These are phyloP conservation scores for Solanum clarkiae DNA, from an alignment of 257 asterid genomes.

Conservation along the genomic window DNA sequence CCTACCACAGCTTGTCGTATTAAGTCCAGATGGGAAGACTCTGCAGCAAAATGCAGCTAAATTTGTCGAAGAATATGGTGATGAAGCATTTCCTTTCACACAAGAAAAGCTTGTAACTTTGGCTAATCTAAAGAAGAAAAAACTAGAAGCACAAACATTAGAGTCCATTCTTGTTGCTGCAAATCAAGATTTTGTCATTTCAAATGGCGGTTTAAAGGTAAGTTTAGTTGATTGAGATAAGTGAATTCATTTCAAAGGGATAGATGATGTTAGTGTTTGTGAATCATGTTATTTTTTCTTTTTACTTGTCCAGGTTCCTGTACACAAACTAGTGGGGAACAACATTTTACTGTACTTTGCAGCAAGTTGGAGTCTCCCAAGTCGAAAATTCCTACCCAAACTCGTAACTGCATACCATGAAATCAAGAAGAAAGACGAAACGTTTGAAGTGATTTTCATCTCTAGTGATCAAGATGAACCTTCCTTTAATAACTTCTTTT, in stretches of 20 bases:
- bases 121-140: slow-evolving; percentile 9
- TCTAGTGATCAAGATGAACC: slow-evolving; percentile 18
- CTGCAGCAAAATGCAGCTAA: slow-evolving; percentile 11
- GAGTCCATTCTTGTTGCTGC: slow-evolving; percentile 14
- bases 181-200: slow-evolving; percentile 15
- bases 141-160: slow-evolving; percentile 17
- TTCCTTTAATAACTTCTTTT: slow-evolving; percentile 15
- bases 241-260: not conserved
- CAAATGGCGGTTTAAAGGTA: slow-evolving; percentile 18
- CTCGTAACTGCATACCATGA: slow-evolving; percentile 13
- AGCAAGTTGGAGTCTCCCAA: slow-evolving; percentile 28
- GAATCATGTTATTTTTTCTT: not conserved
- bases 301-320: slow-evolving; percentile 8
- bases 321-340: slow-evolving; percentile 20
- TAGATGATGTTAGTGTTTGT: not conserved
- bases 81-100: slow-evolving; percentile 19
- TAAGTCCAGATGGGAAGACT: slow-evolving; percentile 26
- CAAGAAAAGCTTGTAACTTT: slow-evolving; percentile 5
- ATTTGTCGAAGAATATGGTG: slow-evolving; percentile 20
- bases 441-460: slow-evolving; percentile 17
- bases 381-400: slow-evolving; percentile 17
- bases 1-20: slow-evolving; percentile 10
- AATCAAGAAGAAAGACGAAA: slow-evolving; percentile 13
- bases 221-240: not conserved
- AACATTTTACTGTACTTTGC: slow-evolving; percentile 20